Evolutionary conservation across 192 early-diverging fungal genomes (phyloP), one percentile per base, ranked within the genome.

Genomic region (Paraglomus brasilianum): DNA sequence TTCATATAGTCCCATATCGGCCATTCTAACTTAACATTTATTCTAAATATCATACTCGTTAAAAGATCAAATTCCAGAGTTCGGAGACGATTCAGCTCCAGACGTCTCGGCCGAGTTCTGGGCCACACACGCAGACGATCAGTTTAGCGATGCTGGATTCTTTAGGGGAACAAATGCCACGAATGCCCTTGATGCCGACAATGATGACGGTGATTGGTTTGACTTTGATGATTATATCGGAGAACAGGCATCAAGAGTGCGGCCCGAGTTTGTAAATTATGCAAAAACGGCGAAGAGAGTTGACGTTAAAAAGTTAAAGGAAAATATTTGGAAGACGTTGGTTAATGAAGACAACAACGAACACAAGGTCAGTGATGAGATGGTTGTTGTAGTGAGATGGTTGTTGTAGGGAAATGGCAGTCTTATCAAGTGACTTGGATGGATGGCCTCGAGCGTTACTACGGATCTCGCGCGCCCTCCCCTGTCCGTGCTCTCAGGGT

Each of bases 271-370:
- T 64, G 81, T 92, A 70, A 92, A 88, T 72, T 97, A 91, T 74
- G 91, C 94, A 40, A 86, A 86, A 60, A 86, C 86, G 24, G 94
- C 94, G 66, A 98, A 98, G 81, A 86, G 91, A 40, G 92, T 97
- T 9, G 95, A 98, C 77, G 93, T 98, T 22, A 94, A 92, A 79
- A 88, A 86, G 70, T 83, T 98, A 52, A 98, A 98, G 76, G 96
- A 98, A 46, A 98, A 97, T 74, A 81, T 98, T 22, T 98, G 96
- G 96, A 86, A 85, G 60, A 88, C 88, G 64, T 75, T 91, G 72
- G 83, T 81, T 0, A 49, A 66, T 11, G 64, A 60, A 13, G 41
- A 56, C 36, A 10, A 56, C 36, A 10, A 11, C 17, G 36, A 1
- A 11, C 3, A 6, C 21, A 6, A 56, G 53, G 24, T 66, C 36